Base-by-base conservation (phyloP, 768 basidiomycete species). In the Lactarius hatsudake region DNA sequence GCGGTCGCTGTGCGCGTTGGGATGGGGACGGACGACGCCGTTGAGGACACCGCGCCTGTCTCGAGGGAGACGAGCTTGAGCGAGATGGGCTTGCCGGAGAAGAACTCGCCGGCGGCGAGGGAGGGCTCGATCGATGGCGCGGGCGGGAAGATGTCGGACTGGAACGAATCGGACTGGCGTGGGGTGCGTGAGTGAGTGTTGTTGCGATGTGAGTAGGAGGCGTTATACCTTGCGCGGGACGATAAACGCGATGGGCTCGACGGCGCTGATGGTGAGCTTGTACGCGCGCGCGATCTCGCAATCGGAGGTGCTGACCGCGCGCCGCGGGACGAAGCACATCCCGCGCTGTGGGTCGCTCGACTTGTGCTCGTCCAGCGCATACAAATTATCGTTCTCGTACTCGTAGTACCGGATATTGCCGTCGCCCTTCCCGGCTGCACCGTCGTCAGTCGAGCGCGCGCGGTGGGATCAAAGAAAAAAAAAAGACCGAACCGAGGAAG, bases 371-470 rank as follows among this genome's bases (percentile, higher is more conserved):
- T 87, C 81, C 5, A 94, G 82, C 20, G 85, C 76, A 78, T 86
- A 83, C 23, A 98, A 82, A 57, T 87, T 82, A 78, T 98, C 96
- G 38, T 84, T 85, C 73, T 97, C 96, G 77, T 90, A 95, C 76
- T 99, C 97, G 77, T 89, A 98, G 83, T 93, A 96, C n/a, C 96
- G 89, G 69, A 98, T 89, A 76, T 99, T 99, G 34, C 96, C 96
- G 73, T 99, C 96, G 48, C 94, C 93, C 74, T 40, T 54, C n/a
- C 63, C 59, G 13, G 66, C 43, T 38, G 36, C 36, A 13, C 36
- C 36, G 36, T 38, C 12, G 36, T 38, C 0, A 32, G 32, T 32
- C 0, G 32, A 32, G 32, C 32, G 32, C 32, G 30, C 32, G 32
- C 32, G 0, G 30, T 5, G 30, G 32, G 32, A 32, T 36, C 34